These are phyloP conservation scores for Xylariaceae sp. DNA, from an alignment of 2,329 filamentous ascomycete genomes.

Conservation along the genomic window DNA sequence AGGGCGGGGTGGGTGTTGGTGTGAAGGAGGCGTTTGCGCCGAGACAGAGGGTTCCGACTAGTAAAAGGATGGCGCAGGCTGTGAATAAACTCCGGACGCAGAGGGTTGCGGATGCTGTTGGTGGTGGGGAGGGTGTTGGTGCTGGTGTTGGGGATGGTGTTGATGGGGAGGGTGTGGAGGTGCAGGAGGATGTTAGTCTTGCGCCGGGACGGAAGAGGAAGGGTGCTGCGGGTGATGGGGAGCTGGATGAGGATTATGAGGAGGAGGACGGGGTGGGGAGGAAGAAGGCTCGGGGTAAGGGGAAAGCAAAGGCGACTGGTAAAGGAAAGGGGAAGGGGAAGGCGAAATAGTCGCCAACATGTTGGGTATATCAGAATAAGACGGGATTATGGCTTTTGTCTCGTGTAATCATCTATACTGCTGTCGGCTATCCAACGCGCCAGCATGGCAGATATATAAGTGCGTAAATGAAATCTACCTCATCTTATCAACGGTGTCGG, in stretches of 20 bases:
- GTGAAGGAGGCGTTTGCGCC: conserved; percentile 62
- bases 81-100: conserved; percentile 59
- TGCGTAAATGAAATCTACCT: no score
- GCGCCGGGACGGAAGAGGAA: conserved; percentile 33
- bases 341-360: conserved; percentile 21
- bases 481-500: no score
- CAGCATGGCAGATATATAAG: no score
- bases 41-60: conserved; percentile 58
- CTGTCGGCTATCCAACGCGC: no score
- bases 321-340: conserved; percentile 8
- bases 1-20: conserved; percentile 61
- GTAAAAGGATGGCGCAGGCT: conserved; percentile 71
- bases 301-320: conserved; percentile 15
- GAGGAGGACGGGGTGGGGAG: conserved; percentile 19
- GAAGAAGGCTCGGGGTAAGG: conserved; percentile 15
- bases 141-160: conserved; percentile 21
- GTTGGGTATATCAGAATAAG: background rate
- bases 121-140: background rate
- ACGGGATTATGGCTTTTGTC: no score
- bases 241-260: conserved; percentile 22
- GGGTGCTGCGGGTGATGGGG: conserved; percentile 17
- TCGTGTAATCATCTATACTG: no score
- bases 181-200: conserved; percentile 19
- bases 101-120: conserved; percentile 33
- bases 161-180: background rate